Conservation (phyloP, 768 basidiomycete genomes). For the Russula earlei region DNA sequence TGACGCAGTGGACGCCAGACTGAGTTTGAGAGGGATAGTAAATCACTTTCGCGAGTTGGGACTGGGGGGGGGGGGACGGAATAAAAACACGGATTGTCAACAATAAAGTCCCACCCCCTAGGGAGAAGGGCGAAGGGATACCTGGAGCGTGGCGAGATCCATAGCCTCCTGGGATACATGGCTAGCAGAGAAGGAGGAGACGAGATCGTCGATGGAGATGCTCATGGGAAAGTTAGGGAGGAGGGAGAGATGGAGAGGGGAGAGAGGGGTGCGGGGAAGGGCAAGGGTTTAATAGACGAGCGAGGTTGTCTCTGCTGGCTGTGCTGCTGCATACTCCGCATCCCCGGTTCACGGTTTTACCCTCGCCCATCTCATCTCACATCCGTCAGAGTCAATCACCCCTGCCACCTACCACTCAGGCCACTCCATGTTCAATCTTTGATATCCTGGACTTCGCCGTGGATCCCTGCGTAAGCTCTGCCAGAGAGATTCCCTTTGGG, state of each 20-base stretch:
- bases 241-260: no score
- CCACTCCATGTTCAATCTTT: no score
- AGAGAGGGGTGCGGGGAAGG: background rate
- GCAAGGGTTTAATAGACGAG: background rate
- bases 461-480: background rate
- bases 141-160: slow-evolving; percentile 41
- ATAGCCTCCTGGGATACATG: slow-evolving; percentile 47
- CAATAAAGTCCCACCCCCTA: no score
- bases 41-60: slow-evolving; percentile 39
- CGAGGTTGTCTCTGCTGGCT: no score
- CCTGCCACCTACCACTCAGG: no score
- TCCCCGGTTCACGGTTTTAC: background rate
- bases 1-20: slow-evolving; percentile 18
- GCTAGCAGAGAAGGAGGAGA: slow-evolving; percentile 36
- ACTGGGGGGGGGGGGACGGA: slow-evolving; percentile 24
- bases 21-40: slow-evolving; percentile 27
- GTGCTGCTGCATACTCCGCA: background rate
- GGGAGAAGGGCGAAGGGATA: slow-evolving; percentile 23
- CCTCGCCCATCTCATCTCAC: no score
- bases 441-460: background rate
- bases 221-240: slow-evolving; percentile 28
- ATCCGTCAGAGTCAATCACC: no score
- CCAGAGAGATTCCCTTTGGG: background rate
- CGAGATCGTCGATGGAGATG: slow-evolving; percentile 42
- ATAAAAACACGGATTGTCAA: no score